These are phyloP conservation scores for Agapanthus africanus DNA, from an alignment of 106 monocot species.

Conservation along the genomic window DNA sequence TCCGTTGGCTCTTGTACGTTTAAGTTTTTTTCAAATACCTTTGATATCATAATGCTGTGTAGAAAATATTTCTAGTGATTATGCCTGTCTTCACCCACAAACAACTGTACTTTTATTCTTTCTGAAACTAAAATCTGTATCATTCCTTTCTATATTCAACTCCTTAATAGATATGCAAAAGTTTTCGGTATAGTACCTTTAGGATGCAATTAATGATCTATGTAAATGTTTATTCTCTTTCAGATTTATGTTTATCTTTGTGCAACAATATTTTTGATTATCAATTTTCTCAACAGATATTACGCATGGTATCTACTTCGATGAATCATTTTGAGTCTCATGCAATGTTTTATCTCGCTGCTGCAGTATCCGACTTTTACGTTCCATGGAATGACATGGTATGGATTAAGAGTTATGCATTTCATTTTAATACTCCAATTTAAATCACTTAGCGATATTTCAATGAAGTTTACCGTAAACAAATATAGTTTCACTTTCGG, in stretches of 20 bases:
- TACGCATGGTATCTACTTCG: conserved; percentile 63
- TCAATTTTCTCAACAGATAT: conserved; percentile 31
- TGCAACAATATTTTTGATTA: neutral
- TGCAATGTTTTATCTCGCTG: conserved; percentile 92
- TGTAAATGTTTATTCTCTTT: too few species aligned
- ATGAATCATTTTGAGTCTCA: conserved; percentile 44
- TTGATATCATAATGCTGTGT: too few species aligned
- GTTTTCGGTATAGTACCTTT: neutral
- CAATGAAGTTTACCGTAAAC: neutral
- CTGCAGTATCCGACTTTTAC: conserved; percentile 97
- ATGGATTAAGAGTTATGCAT: neutral
- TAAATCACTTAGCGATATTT: neutral
- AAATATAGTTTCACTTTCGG: neutral
- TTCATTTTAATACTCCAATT: neutral
- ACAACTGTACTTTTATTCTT: neutral
- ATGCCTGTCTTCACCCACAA: neutral
- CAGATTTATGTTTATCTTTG: too few species aligned
- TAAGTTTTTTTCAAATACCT: too few species aligned
- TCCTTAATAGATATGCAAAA: neutral
- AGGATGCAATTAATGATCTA: too few species aligned
- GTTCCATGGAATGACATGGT: conserved; percentile 99
- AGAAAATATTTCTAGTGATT: too few species aligned
- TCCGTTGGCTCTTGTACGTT: too few species aligned
- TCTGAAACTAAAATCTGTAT: neutral
- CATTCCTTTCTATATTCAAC: neutral